Evolutionary conservation across 2,329 filamentous ascomycete genomes (phyloP), one percentile per base, ranked within the genome.

Genomic region (Leptographium galeiforme): DNA sequence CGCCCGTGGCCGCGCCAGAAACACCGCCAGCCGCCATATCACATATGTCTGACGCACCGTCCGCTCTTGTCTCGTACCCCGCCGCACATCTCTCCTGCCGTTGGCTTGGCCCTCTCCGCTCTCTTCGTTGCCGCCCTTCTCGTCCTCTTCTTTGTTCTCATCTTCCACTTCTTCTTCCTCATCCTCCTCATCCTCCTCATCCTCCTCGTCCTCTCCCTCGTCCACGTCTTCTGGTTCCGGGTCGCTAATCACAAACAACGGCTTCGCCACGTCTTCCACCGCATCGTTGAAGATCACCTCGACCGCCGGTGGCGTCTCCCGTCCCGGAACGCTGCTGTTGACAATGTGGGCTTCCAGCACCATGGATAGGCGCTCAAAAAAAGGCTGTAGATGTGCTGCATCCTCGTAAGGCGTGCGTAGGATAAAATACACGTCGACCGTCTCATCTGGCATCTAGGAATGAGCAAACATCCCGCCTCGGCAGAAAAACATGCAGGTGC

Each of bases 281-380:
- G 69, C 68, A 41, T 73, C 76, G 48, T 72, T 76, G 63, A 78
- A 83, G 59, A 88, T 79, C 55, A 76, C 65, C 63, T 88, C 84
- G 16, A 74, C 70, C 1, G 72, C 65, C 1, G 73, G 69, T 13
- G 76, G 68, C 25, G 67, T 68, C 11, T 57, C 55, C 51, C 67
- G 75, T 58, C 71, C 78, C 50, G 69, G 64, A 11, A 72, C 63
- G 8, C 72, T 69, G 64, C 75, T 70, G 65, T 84, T 85, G 54
- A 78, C 67, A 40, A 86, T 77, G 55, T 83, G 80, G 2, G 77
- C 79, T 61, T 89, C 84, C 8, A 90, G 67, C 46, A 75, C 79
- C 55, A 89, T 74, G 30, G 76, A 72, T n/a, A 89, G 68, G 54
- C 83, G 74, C 50, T 72, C 71, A 39, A 89, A 70, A 53, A 81